Base-by-base conservation (phyloP, 371 early-diverging fungal species). In the Choanephora cucurbitarum region DNA sequence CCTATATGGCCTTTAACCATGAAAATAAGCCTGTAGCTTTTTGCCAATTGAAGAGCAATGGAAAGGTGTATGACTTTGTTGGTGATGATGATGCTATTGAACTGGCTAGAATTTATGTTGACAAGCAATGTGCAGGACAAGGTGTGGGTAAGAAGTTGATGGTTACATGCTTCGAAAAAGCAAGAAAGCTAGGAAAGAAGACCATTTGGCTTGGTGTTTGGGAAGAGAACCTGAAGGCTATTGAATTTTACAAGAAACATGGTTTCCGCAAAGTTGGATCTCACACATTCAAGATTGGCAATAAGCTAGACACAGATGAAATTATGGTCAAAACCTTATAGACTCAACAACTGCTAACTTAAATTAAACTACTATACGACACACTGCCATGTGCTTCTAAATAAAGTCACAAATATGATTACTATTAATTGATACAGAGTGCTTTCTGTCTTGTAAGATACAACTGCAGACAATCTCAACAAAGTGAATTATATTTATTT, bases 181-280 rank as follows among this genome's bases (percentile, higher is more conserved):
- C 68, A 14, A 49, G 14, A 2, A 18, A 61, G 5, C 22, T 64
- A 9, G 58, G 54, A 3, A 67, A 61, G 32, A 61, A 60, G 43
- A 72, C 72, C 8, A 51, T 72, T 1, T 72, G 72, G 72, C 49
- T 72, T 8, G 72, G 72, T 32, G 72, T 72, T 31, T 72, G 72
- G 69, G 72, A 72, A 49, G 34, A 42, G n/a, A 72, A 72, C 17
- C 57, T 55, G 9, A 41, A 10, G 3, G 72, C 69, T n/a, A 55
- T 67, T 40, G 55, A 52, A 15, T 64, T 72, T 22, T 72, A 72
- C 34, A 19, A 59, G 21, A 61, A 39, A 0, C 45, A 58, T 1
- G 72, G 69, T 17, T 72, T 65, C 34, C 18, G 21, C 5, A 60
- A 56, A 39, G 72, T 68, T 11, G 72, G 72, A 0, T 10, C 60